Evolutionary conservation across 176 grass and related monocot species (phyloP).

Genomic region (Oryza officinalis): DNA sequence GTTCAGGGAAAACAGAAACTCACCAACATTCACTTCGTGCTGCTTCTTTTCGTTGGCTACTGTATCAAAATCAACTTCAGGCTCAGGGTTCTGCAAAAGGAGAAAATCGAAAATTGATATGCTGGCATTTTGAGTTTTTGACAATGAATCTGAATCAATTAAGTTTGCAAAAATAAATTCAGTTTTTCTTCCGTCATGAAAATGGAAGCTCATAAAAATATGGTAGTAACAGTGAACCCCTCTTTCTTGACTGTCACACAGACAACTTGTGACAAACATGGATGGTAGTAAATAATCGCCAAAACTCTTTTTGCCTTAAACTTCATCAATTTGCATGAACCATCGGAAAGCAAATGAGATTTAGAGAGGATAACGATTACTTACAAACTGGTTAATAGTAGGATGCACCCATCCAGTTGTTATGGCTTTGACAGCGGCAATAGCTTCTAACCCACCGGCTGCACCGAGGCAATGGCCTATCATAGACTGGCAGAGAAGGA

Average conservation of each 20-base stretch:
- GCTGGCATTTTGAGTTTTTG: neutral
- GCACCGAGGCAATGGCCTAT: conserved; percentile 66
- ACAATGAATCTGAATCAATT: neutral
- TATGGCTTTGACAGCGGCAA: conserved; percentile 58
- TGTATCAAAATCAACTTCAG: conserved; percentile 64
- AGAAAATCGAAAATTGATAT: conserved; percentile 11
- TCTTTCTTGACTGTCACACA: neutral
- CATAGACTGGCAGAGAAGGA: conserved; percentile 53
- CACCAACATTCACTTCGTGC: conserved; percentile 63
- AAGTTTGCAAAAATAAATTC: neutral
- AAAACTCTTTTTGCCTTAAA: neutral
- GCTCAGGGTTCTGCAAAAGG: conserved; percentile 48
- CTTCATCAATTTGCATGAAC: neutral
- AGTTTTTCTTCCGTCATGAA: neutral
- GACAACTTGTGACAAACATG: neutral
- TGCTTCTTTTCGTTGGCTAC: conserved; percentile 58
- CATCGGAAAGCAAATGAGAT: neutral
- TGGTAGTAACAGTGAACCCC: neutral
- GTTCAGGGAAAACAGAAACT: conserved; percentile 22
- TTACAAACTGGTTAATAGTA: conserved; percentile 68
- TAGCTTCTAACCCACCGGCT: conserved; percentile 59
- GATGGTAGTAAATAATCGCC: neutral
- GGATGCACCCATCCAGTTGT: conserved; percentile 67
- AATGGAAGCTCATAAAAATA: neutral
- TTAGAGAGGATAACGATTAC: neutral